These are phyloP conservation scores for Patellifolia procumbens DNA, from an alignment of 179 eudicot species.

Conservation along the genomic window DNA sequence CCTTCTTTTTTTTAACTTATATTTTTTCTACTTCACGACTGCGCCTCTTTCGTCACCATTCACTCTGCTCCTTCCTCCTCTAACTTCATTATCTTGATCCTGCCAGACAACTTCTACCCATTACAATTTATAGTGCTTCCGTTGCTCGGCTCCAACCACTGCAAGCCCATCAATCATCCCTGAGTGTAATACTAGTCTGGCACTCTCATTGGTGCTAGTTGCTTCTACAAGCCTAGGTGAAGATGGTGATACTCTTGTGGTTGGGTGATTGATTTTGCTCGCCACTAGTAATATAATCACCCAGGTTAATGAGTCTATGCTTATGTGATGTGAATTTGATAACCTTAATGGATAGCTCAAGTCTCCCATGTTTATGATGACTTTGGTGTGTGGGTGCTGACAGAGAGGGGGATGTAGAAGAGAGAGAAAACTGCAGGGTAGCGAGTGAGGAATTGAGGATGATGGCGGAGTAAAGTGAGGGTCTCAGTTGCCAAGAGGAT, in stretches of 20 bases:
- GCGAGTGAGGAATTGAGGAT: too few species aligned
- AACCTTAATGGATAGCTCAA: background rate
- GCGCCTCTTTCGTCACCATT: background rate
- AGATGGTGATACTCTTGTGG: background rate
- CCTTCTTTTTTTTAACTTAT: too few species aligned
- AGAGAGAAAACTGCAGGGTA: too few species aligned
- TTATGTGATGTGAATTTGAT: too few species aligned
- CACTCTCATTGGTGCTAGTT: background rate
- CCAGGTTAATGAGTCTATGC: background rate
- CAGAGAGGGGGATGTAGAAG: too few species aligned
- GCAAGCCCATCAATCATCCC: background rate
- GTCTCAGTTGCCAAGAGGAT: too few species aligned
- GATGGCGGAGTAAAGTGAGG: too few species aligned
- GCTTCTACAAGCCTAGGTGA: background rate
- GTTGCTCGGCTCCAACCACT: background rate
- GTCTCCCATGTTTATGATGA: background rate
- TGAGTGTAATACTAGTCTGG: background rate
- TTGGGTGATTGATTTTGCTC: background rate
- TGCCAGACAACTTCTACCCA: background rate
- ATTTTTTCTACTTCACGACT: too few species aligned
- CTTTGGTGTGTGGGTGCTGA: background rate
- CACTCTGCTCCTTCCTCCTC: background rate
- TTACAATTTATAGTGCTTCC: background rate
- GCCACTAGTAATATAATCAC: background rate
- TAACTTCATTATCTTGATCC: background rate